Base-by-base conservation (phyloP, 805 yeast species). In the Candida endomychidarum region DNA sequence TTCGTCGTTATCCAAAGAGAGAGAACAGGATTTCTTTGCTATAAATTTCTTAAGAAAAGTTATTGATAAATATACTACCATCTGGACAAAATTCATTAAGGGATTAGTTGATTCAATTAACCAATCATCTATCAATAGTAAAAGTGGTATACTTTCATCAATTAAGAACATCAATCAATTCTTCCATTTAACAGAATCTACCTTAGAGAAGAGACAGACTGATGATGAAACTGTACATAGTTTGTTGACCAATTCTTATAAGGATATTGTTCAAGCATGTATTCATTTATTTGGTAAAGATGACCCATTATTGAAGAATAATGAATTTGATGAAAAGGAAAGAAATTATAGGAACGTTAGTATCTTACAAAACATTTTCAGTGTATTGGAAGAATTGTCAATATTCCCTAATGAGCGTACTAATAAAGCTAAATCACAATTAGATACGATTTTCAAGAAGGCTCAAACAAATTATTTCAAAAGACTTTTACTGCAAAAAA, bases 21-120 rank as follows among this genome's bases (percentile, higher is more conserved):
- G 82, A 1, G 76, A 78, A 54, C 89, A 83, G 53, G 96, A 86
- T 47, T 86, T 74, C 49, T 55, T 69, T 26, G 61, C 75, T 15
- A 64, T 75, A 43, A 68, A 72, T 27, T 65, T 73, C 38, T 65
- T 83, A 45, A 68, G 66, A 22, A 77, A 76, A 44, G 48, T 80
- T 4, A 61, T 67, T n/a, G 78, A 78, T 20, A 76, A 75, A 54
- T 64, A 80, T 31, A 62, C 61, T 28, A 60, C 59, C 24, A 65
- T 67, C 12, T 87, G 95, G 95, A 61, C 62, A 14, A 76, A 75
- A 45, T 78, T 76, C 46, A 59, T 83, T 17, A 75, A 74, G 12
- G 62, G 61, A n/a, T 87, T 85, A 55, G 60, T 75, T 18, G 70
- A 65, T 15, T 29, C 53, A 24, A 46, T 68, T 26, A 58, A 60